phyloP scores from a whole-genome alignment of 2,329 filamentous ascomycete species.

The Colletotrichum orchidophilum region DNA sequence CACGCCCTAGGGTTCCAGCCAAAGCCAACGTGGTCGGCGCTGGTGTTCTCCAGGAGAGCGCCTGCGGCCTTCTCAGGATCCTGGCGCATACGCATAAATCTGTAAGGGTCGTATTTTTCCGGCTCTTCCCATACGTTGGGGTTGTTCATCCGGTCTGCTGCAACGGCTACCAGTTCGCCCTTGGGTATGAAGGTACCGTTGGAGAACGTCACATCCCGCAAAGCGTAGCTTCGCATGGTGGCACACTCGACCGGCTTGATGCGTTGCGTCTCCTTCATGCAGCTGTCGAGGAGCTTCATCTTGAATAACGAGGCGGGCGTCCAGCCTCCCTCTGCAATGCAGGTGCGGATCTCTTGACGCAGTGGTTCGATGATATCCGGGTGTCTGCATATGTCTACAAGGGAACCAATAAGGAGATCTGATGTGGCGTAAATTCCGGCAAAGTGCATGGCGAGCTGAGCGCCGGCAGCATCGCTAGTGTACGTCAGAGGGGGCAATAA shows the following conservation, averaged over 20 bases:
- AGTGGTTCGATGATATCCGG: constrained; percentile 51
- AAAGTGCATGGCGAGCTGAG: not conserved
- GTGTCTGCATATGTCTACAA: constrained; percentile 46
- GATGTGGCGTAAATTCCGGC: not conserved
- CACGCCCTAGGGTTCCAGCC: constrained; percentile 49
- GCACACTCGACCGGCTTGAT: not conserved
- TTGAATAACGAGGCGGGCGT: constrained; percentile 47
- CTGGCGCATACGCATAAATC: not conserved
- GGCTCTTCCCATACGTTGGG: not conserved
- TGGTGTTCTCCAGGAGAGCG: constrained; percentile 52
- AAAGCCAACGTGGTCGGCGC: constrained; percentile 46
- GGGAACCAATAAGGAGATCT: not conserved
- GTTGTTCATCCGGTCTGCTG: not conserved
- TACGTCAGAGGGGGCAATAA: too few species aligned
- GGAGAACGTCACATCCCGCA: not conserved
- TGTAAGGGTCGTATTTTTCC: not conserved
- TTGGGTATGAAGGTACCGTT: constrained; percentile 1
- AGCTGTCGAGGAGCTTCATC: constrained; percentile 51
- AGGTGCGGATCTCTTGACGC: constrained; percentile 50
- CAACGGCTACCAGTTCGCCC: not conserved
- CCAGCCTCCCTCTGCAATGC: constrained; percentile 47
- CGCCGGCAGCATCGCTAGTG: not conserved
- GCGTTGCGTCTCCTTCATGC: constrained; percentile 50
- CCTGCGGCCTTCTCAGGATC: constrained; percentile 7
- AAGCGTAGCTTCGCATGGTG: not conserved